A percentile compares a stretch with the other conserved stretches of the same genome.
Evolutionary conservation across 2,329 filamentous ascomycete species (phyloP).

Genomic region (Pseudogymnoascus sp.): DNA sequence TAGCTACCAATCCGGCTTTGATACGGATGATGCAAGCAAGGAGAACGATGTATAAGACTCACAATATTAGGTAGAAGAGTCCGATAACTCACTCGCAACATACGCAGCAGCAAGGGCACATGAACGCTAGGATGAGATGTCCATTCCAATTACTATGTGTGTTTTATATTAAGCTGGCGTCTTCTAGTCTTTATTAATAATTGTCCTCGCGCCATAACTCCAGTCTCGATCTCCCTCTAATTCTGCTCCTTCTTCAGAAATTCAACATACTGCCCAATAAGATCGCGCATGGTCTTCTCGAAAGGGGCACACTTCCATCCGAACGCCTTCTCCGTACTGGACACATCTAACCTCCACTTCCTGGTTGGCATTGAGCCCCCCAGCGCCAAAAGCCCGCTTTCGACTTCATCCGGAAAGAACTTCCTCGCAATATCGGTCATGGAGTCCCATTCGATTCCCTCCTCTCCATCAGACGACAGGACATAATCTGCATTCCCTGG

Average conservation of each 20-base stretch:
- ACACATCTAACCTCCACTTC: slow-evolving; percentile 25
- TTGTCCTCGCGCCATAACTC: not conserved
- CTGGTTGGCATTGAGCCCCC: slow-evolving; percentile 24
- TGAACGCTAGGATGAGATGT: not conserved
- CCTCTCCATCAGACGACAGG: slow-evolving; percentile 8
- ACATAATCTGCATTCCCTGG: slow-evolving; percentile 2
- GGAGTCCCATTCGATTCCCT: slow-evolving; percentile 31
- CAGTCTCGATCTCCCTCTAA: not conserved
- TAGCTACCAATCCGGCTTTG: not conserved
- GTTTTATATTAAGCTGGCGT: not conserved
- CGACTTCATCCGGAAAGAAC: slow-evolving; percentile 25
- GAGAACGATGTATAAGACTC: not conserved
- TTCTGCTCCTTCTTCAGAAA: slow-evolving; percentile 14
- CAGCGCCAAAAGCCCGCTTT: slow-evolving; percentile 24
- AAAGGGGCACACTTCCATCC: slow-evolving; percentile 27
- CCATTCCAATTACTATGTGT: not conserved
- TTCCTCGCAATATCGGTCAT: slow-evolving; percentile 30
- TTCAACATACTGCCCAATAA: slow-evolving; percentile 30
- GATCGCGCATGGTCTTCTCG: slow-evolving; percentile 29
- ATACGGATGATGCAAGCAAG: not conserved
- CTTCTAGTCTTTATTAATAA: not conserved
- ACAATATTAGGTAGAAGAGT: not conserved
- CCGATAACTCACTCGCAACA: not conserved
- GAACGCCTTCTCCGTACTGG: slow-evolving; percentile 27
- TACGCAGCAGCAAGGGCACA: not conserved